Evolutionary conservation across 208 protist genomes (phyloP).

Genomic region (Balamuthia mandrillaris): DNA sequence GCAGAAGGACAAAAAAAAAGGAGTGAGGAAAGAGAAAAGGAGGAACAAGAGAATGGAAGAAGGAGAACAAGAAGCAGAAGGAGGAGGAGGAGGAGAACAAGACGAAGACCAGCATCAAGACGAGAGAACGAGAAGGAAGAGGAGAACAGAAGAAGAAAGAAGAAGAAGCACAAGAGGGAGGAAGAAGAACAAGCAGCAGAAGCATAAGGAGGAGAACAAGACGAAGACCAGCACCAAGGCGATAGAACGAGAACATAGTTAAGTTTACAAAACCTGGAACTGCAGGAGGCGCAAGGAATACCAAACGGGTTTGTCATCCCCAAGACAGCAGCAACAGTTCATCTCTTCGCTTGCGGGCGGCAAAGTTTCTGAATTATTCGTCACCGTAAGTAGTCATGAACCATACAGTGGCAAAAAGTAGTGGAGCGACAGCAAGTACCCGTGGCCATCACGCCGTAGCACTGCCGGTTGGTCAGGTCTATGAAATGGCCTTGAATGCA

Average conservation of each 20-base stretch:
- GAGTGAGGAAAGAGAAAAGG: neutral
- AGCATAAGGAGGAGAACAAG: too few relatives aligned
- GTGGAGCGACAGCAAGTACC: neutral
- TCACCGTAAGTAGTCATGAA: neutral
- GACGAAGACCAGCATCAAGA: too few relatives aligned
- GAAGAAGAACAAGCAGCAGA: too few relatives aligned
- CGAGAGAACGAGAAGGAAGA: too few relatives aligned
- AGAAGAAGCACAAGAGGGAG: too few relatives aligned
- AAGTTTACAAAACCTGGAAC: conserved; percentile 20
- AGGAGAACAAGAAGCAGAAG: too few relatives aligned
- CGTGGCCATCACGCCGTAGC: neutral
- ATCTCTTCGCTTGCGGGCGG: neutral
- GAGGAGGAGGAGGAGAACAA: too few relatives aligned
- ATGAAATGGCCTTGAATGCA: conserved; percentile 8
- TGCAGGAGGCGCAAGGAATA: neutral
- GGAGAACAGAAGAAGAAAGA: too few relatives aligned
- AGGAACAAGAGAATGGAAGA: too few relatives aligned
- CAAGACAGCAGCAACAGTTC: conserved; percentile 17
- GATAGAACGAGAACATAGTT: too few relatives aligned
- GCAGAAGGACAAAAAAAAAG: neutral
- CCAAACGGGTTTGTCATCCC: neutral
- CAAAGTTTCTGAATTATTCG: neutral
- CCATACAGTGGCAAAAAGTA: neutral
- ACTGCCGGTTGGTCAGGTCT: neutral
- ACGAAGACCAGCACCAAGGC: too few relatives aligned